Base-by-base conservation (phyloP, 805 yeast genomes). In the Saccharomycopsis amapae region DNA sequence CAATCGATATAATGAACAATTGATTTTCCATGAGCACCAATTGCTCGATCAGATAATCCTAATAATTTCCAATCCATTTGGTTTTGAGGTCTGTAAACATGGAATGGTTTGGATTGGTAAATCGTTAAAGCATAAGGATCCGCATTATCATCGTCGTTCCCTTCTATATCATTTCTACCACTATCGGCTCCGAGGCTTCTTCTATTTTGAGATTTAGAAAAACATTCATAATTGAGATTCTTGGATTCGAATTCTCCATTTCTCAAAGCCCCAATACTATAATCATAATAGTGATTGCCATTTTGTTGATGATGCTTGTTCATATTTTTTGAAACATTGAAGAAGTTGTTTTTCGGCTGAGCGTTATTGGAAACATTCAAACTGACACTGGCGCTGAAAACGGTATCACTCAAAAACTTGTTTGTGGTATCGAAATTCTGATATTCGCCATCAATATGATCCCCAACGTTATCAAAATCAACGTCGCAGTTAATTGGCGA, bases 41-140 rank as follows among this genome's bases (percentile, higher is more conserved):
- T 17, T 13, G 42, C 49, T 23, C 38, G 42, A 22, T 50, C 51
- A 2, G 48, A 42, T 18, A 51, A 43, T 15, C 54, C 54, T 12
- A 51, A 33, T 24, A 51, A 32, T 30, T 51, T 51, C 54, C 54
- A 51, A 26, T 51, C 54, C 44, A 45, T 45, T 23, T 45, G 50
- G 22, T 48, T 51, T 38, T 45, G 49, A 5, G 54, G 52, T 28
- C 45, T 41, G 40, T 51, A 51, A 23, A 51, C 32, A 33, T 51
- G 45, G 35, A 42, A 39, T 4, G 52, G 50, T 28, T 44, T 48
- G 6, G 46, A n/a, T 30, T 49, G 53, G 24, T 49, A 49, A 7
- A 49, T 46, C 6, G 52, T 48, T n/a, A 44, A 32, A n/a, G 45
- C 48, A 20, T 48, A 34, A 13, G 28, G 43, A 30, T 46, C 50